Evolutionary conservation across 345 rosid species (phyloP), one percentile per base, ranked within the genome.

Genomic region (Gossypium bickii): DNA sequence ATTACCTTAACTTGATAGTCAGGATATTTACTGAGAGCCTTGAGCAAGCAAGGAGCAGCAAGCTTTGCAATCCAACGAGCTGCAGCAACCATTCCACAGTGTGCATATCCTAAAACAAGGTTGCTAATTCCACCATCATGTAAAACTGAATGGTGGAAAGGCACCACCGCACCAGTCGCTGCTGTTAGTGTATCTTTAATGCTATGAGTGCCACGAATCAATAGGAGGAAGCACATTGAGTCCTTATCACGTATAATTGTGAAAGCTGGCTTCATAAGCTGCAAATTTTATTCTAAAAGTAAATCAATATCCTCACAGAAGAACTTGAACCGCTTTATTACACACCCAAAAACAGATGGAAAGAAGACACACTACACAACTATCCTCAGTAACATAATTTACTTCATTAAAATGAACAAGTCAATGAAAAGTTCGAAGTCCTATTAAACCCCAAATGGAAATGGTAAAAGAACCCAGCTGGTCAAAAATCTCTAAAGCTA

Each of bases 21-120:
- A 9, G 97, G 98, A 81, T 80, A 78, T 69, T 93, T 97, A 71
- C 72, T 76, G 72, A 91, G 88, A 17, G 89, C 97, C 73, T 86
- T 87, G 17, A 87, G 83, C 74, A 95, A 83, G 83, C 83, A 91
- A 73, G 99, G 94, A 82, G 89, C 84, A 81, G 91, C 87, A 16
- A 93, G 90, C 79, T 93, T 93, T 61, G 99, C 97, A 84, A 93
- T 95, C 98, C 98, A 95, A 24, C 93, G 92, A 79, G 98, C 98
- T 49, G 99, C 98, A 81, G 99, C 99, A 85, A 91, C 99, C 99
- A 95, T 95, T 81, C 99, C 99, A 66, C 91, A 95, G 74, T 95
- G 99, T 4, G 99, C 99, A 59, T 95, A 95, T 67, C 99, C 99
- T 83, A 95, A 86, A 78, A 95, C 87, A 84, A 93, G 87, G 86